Evolutionary conservation across 2,329 filamentous ascomycete species (phyloP), one percentile per base, ranked within the genome.

Genomic region (Fusarium nodosum): DNA sequence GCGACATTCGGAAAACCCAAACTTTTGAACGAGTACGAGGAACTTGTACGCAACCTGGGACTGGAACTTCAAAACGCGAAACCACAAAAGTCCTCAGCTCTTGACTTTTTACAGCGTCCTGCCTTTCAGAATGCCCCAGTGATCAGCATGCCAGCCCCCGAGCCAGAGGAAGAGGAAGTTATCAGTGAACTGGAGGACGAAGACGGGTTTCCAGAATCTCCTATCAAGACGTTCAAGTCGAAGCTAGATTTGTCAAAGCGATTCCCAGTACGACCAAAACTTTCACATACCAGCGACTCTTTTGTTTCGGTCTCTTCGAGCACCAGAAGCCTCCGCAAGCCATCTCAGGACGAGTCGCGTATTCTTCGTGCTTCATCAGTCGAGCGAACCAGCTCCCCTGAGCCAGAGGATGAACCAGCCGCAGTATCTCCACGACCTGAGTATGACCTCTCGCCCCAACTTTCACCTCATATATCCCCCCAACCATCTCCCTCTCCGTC

Each of bases 141-240:
- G 3, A 66, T 54, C 28, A 64, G 34, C 22, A 48, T 47, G 0
- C 46, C 68, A 2, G 46, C 48, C 0, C 63, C 68, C 1, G 58
- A 63, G 2, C 54, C 55, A 3, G 62, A 65, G 16, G 60, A 76
- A 0, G 82, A 76, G 0, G 82, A 82, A 12, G 73, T 75, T 0
- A 78, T 82, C 20, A 86, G 84, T 54, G 85, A 87, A 42, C 75
- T 85, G n/a, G 86, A 87, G 46, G 83, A 87, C 2, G 82, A 85
- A 13, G 64, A 73, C 1, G 42, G 66, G 1, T 67, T 74, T 4
- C 13, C 66, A 3, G 64, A 73, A 18, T 53, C 72, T 2, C 73
- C 73, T 1, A 66, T 74, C 12, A 70, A 72, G 31, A 72, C 74
- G 8, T 75, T 76, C 60, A 71, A 73, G 30, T 50, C 73, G 3